phyloP scores from a whole-genome alignment of 164 flowering plant genomes.

The Stephania cephalantha region DNA sequence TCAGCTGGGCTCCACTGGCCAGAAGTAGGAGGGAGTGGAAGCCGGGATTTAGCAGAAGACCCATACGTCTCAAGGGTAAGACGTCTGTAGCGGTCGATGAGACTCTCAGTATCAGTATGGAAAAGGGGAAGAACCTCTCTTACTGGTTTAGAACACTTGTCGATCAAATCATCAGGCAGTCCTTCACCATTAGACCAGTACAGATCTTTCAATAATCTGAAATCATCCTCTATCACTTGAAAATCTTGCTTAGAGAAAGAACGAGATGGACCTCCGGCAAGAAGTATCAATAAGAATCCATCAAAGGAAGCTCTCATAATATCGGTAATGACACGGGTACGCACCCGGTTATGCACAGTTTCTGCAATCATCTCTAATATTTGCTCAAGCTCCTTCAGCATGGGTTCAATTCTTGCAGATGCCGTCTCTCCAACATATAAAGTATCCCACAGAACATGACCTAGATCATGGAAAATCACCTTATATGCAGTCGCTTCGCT shows the following conservation, averaged over 20 bases:
- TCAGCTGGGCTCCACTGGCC: conserved; percentile 80
- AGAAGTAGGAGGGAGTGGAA: conserved; percentile 87
- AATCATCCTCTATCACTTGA: conserved; percentile 66
- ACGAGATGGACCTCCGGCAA: conserved; percentile 76
- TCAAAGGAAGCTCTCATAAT: conserved; percentile 86
- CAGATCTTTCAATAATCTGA: conserved; percentile 45
- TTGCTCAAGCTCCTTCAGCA: conserved; percentile 70
- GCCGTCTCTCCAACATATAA: conserved; percentile 59
- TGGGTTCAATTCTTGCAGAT: conserved; percentile 62
- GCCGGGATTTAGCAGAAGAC: conserved; percentile 42
- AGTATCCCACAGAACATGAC: conserved; percentile 52
- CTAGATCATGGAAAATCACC: conserved; percentile 77
- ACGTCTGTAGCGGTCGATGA: conserved; percentile 47
- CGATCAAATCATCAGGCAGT: conserved; percentile 67
- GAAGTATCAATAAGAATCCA: conserved; percentile 72
- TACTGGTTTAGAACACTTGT: conserved; percentile 40
- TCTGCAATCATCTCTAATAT: conserved; percentile 62
- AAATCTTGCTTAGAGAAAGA: conserved; percentile 51
- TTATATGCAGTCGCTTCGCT: conserved; percentile 86
- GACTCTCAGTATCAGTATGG: conserved; percentile 35
- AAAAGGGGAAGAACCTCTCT: conserved; percentile 51
- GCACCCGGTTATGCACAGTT: conserved; percentile 57
- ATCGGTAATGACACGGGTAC: conserved; percentile 62
- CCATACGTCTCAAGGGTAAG: conserved; percentile 33
- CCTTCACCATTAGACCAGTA: conserved; percentile 61